Base-by-base conservation (phyloP, 2,329 filamentous ascomycete genomes). In the Aspergillus fumigatus region DNA sequence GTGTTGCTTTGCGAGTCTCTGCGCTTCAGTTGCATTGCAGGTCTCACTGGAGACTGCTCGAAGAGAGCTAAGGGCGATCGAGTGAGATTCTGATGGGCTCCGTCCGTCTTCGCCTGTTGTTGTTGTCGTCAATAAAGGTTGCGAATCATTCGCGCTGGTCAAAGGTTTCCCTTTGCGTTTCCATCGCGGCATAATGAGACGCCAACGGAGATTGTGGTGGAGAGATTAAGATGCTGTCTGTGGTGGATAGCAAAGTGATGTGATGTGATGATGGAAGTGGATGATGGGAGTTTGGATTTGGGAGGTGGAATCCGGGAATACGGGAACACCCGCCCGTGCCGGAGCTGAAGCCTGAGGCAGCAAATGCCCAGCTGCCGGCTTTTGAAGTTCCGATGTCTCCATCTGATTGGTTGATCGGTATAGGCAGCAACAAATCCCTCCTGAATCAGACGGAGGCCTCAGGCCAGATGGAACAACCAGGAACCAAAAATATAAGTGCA, bases 1-100 rank as follows among this genome's bases (percentile, higher is more conserved):
- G 65, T 97, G 40, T 14, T 27, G 41, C 35, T 43, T 54, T 19
- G 47, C 23, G 17, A 45, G 19, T 21, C 26, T 61, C 35, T 48
- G 38, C 11, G 55, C 4, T 48, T 60, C 61, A 17, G 52, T 51
- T 38, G 59, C 52, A 47, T 52, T 53, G 19, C 3, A 17, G 14
- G 17, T 17, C 32, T 38, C 32, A 38, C 57, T 48, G 29, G 61
- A 59, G 25, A 63, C 61, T 21, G 61, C 58, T 14, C 54, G 61
- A 38, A 62, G 61, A 25, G 59, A 61, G n/a, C 48, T 56, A 4
- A 61, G 50, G 17, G 62, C 58, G 5, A 56, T 58, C 1, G 50
- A 51, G 21, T 52, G 59, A 14, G 45, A 27, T 17, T 52, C 53
- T 3, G 48, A 35, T n/a, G 55, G 11, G 23, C 25, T n/a, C 21